Percentiles rank a stretch among this genome's conserved stretches.
Conservation (phyloP, 352 stramenopile genomes). For the Peronospora farinosa region DNA sequence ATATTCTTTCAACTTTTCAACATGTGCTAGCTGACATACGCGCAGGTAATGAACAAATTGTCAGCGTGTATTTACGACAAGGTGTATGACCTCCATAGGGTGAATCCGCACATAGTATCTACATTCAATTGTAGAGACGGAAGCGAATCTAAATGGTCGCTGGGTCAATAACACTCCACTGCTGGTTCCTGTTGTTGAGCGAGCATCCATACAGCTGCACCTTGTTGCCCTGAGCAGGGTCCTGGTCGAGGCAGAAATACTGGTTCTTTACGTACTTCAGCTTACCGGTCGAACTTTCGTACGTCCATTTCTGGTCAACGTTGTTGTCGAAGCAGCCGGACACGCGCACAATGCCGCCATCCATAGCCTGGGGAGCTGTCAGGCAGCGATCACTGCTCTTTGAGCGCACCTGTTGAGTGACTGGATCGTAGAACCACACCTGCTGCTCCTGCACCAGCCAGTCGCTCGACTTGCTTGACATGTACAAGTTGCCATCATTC, state of each 20-base stretch:
- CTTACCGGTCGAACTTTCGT: constrained; percentile 39
- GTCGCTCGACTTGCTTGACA: constrained; percentile 35
- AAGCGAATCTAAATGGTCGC: neutral
- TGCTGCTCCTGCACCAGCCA: constrained; percentile 52
- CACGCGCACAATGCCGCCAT: constrained; percentile 49
- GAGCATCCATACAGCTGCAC: constrained; percentile 57
- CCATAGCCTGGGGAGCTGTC: constrained; percentile 43
- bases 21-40: neutral
- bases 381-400: constrained; percentile 65
- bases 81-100: neutral
- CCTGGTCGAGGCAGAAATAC: constrained; percentile 56
- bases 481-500: constrained; percentile 32
- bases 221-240: constrained; percentile 40
- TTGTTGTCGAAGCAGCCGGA: constrained; percentile 49
- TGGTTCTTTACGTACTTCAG: constrained; percentile 39
- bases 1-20: too few relatives aligned
- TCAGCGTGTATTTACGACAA: neutral
- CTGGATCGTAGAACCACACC: constrained; percentile 57
- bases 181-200: constrained; percentile 47
- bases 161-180: constrained; percentile 26
- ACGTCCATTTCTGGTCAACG: constrained; percentile 63
- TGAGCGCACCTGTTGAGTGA: constrained; percentile 47
- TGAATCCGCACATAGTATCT: too few relatives aligned
- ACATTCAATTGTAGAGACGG: neutral
- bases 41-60: neutral